phyloP scores from a whole-genome alignment of 2,329 filamentous ascomycete genomes.

The Aspergillus jensenii region DNA sequence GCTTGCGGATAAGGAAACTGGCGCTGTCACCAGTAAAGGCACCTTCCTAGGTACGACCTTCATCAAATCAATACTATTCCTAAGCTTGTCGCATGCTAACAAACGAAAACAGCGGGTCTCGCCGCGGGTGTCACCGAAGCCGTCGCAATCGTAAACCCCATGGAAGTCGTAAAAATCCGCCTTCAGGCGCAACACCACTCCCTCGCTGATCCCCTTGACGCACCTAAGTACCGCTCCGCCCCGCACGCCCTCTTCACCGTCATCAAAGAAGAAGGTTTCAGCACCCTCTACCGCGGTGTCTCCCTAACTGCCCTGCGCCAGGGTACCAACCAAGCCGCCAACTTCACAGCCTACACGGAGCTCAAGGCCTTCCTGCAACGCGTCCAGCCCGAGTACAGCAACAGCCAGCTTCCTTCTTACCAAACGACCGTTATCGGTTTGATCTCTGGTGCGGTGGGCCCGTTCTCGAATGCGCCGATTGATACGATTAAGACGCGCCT shows the following conservation, averaged over 20 bases:
- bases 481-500: constrained; percentile 98
- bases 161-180: constrained; percentile 99
- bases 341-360: constrained; percentile 97
- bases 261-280: constrained; percentile 82
- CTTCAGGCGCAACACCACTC: constrained; percentile 97
- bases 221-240: constrained; percentile 96
- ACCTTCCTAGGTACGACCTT: constrained; percentile 66
- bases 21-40: constrained; percentile 65
- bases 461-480: constrained; percentile 93
- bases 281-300: constrained; percentile 89
- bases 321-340: constrained; percentile 96
- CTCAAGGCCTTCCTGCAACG: constrained; percentile 77
- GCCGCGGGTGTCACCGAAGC: constrained; percentile 94
- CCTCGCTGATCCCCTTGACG: constrained; percentile 93
- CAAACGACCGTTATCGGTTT: constrained; percentile 91
- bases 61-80: too few species aligned
- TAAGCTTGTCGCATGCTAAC: constrained; percentile 3
- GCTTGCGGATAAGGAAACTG: constrained; percentile 67
- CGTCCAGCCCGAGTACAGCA: constrained; percentile 68
- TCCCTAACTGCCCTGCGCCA: constrained; percentile 90
- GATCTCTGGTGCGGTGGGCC: constrained; percentile 90
- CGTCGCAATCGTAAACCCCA: constrained; percentile 92
- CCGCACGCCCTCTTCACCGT: constrained; percentile 83
- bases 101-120: constrained; percentile 65
- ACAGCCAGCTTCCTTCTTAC: constrained; percentile 72